Conservation (phyloP, 2,329 filamentous ascomycete species). For the Teratosphaeria nubilosa region DNA sequence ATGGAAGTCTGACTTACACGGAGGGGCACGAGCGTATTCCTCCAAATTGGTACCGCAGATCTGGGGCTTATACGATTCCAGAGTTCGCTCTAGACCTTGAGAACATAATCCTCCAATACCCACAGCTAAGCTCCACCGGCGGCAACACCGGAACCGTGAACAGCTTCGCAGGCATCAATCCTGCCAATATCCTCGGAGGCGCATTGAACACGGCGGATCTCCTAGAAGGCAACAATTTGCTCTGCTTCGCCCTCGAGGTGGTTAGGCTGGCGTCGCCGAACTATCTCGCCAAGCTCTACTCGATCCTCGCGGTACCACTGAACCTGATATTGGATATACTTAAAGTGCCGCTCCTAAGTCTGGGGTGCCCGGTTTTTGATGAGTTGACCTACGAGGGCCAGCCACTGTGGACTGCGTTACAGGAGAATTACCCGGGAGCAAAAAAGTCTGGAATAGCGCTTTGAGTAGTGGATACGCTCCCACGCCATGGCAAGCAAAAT, state of each 20-base stretch:
- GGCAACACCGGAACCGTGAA: conserved; percentile 19
- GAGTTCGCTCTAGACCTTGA: conserved; percentile 14
- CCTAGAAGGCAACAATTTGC: conserved; percentile 27
- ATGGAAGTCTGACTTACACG: conserved; percentile 13
- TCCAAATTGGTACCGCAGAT: conserved; percentile 13
- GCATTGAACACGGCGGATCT: conserved; percentile 12
- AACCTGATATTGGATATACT: background rate
- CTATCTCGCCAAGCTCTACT: conserved; percentile 18
- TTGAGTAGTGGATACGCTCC: background rate
- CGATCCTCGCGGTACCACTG: conserved; percentile 3
- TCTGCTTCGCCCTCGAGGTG: conserved; percentile 27
- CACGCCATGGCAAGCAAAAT: background rate
- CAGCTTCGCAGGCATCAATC: conserved; percentile 15
- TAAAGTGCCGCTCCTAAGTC: background rate
- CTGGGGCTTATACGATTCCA: conserved; percentile 12
- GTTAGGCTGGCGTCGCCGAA: conserved; percentile 25
- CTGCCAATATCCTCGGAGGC: conserved; percentile 19
- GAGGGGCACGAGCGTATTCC: conserved; percentile 18
- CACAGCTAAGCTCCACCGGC: conserved; percentile 16
- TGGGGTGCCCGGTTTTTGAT: background rate
- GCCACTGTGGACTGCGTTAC: background rate
- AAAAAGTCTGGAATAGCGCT: background rate
- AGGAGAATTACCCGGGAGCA: background rate
- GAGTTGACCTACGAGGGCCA: background rate
- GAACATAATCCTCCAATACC: conserved; percentile 20